phyloP scores from a whole-genome alignment of 352 stramenopile species.

The Plasmopara halstedii region DNA sequence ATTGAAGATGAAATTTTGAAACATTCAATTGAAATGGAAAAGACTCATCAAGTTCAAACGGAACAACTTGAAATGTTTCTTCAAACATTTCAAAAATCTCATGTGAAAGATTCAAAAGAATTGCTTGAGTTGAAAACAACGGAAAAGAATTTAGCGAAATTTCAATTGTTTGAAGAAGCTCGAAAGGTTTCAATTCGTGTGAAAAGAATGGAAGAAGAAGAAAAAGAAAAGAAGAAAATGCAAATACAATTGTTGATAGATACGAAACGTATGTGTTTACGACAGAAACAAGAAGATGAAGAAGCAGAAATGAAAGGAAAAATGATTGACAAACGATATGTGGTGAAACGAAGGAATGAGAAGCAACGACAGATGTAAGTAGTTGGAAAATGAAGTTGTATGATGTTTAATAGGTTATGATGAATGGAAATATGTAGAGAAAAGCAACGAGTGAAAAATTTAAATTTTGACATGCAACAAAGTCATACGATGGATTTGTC shows the following conservation, averaged over 20 bases:
- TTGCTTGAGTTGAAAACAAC: constrained; percentile 68
- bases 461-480: constrained; percentile 57
- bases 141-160: constrained; percentile 47
- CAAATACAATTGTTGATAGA: constrained; percentile 61
- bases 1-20: constrained; percentile 39
- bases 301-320: constrained; percentile 55
- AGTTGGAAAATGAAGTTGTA: no score
- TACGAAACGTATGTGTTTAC: constrained; percentile 37
- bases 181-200: constrained; percentile 56
- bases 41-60: constrained; percentile 51
- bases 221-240: constrained; percentile 31
- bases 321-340: constrained; percentile 66
- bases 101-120: constrained; percentile 62
- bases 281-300: constrained; percentile 50
- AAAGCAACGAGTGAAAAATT: constrained; percentile 58
- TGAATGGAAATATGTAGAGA: constrained; percentile 30
- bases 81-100: constrained; percentile 41
- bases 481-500: constrained; percentile 52
- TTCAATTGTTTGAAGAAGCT: constrained; percentile 67
- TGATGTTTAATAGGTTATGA: no score
- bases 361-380: constrained; percentile 50
- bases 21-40: constrained; percentile 41
- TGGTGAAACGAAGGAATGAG: constrained; percentile 39
- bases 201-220: constrained; percentile 53
- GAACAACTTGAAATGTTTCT: constrained; percentile 60